Evolutionary conservation across 1,284 basidiomycete species (phyloP).

Genomic region (Leccinum huronense): DNA sequence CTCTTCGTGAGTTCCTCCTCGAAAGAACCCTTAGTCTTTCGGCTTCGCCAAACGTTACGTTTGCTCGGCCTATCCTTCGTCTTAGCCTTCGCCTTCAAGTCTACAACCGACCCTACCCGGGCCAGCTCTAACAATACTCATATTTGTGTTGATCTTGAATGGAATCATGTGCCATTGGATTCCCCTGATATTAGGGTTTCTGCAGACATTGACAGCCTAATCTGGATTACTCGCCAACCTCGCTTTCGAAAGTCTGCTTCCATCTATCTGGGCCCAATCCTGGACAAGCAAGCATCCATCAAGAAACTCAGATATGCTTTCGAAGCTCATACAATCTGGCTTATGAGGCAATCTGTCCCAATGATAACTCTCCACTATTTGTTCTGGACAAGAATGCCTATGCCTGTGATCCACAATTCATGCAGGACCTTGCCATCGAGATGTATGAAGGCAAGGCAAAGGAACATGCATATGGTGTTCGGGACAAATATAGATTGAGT

Average conservation of each 20-base stretch:
- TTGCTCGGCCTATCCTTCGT: too few relatives aligned
- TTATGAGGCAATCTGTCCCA: conserved; percentile 12
- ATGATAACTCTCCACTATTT: conserved; percentile 8
- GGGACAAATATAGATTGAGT: conserved; percentile 2
- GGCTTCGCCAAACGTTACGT: too few relatives aligned
- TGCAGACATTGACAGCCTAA: background rate
- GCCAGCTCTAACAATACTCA: background rate
- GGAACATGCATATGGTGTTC: background rate
- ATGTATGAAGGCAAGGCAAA: conserved; percentile 3
- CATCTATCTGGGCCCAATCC: background rate
- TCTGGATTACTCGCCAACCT: background rate
- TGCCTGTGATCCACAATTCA: background rate
- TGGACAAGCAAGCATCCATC: background rate
- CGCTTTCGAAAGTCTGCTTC: background rate
- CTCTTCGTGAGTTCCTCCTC: too few relatives aligned
- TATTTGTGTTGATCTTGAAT: background rate
- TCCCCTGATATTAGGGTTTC: background rate
- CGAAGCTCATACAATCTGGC: conserved; percentile 16
- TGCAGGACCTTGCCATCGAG: background rate
- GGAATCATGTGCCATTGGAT: background rate
- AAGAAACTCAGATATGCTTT: conserved; percentile 13
- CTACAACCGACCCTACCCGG: too few relatives aligned
- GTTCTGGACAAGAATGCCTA: conserved; percentile 6
- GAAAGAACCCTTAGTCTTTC: too few relatives aligned
- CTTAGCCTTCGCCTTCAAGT: too few relatives aligned